phyloP scores from a whole-genome alignment of 2,329 filamentous ascomycete species.

The Trichoderma sp. region DNA sequence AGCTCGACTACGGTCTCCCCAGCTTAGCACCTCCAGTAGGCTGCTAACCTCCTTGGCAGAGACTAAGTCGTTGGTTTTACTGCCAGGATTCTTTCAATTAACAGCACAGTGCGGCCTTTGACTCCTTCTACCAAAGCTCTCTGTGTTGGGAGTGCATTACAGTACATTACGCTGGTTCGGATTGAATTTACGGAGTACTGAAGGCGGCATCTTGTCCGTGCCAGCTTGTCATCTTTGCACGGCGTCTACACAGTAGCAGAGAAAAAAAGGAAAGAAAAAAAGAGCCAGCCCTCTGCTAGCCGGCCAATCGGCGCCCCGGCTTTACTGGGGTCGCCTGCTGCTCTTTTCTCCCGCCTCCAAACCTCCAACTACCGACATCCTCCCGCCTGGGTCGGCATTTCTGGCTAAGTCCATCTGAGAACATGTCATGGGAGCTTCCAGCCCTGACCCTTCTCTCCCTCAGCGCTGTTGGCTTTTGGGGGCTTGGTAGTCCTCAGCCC shows the following conservation, averaged over 20 bases:
- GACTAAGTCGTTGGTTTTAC: neutral
- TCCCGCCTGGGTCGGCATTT: conserved; percentile 18
- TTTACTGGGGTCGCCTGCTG: conserved; percentile 27
- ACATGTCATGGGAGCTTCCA: conserved; percentile 45
- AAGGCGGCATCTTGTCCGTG: neutral
- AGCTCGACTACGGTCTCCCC: neutral
- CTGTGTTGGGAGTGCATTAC: neutral
- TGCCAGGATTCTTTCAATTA: neutral
- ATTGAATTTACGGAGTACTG: neutral
- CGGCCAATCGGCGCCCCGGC: conserved; percentile 29
- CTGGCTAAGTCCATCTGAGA: conserved; percentile 31
- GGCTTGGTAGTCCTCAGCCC: conserved; percentile 36
- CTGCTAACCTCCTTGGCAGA: neutral
- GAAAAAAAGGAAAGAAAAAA: neutral
- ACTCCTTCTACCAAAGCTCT: neutral
- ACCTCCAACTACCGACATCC: conserved; percentile 31
- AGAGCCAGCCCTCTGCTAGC: conserved; percentile 6
- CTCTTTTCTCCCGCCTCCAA: conserved; percentile 27
- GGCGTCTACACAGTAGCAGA: neutral
- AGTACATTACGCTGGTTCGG: neutral
- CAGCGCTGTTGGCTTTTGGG: conserved; percentile 39
- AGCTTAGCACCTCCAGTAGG: neutral
- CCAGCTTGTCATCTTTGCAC: conserved; percentile 1
- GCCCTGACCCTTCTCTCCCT: conserved; percentile 42
- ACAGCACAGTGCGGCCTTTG: neutral